Conservation (phyloP, 2,329 filamentous ascomycete genomes). For the Pseudogymnoascus sp. region DNA sequence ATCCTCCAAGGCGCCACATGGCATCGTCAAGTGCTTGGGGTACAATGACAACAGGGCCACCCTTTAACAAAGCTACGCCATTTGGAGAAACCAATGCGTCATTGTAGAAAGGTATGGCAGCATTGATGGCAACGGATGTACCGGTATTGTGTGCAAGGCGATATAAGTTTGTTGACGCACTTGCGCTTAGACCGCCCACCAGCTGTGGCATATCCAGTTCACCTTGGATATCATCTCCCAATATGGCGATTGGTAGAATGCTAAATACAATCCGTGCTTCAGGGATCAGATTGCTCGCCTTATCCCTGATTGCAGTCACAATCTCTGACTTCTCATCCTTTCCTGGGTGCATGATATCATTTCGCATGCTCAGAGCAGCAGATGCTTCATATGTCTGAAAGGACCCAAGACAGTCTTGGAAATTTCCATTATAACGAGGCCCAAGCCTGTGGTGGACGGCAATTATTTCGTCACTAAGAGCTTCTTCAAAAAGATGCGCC, state of each 20-base stretch:
- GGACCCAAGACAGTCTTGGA: conserved; percentile 89
- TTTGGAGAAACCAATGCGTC: conserved; percentile 76
- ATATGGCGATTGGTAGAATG: conserved; percentile 69
- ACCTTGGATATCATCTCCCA: conserved; percentile 72
- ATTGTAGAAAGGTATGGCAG: conserved; percentile 76
- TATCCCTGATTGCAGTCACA: conserved; percentile 74
- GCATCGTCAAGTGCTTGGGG: conserved; percentile 86
- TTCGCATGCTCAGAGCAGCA: conserved; percentile 79
- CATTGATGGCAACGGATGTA: conserved; percentile 77
- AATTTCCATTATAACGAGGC: conserved; percentile 87
- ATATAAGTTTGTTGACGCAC: conserved; percentile 58
- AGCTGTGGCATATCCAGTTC: conserved; percentile 63
- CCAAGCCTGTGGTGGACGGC: conserved; percentile 87
- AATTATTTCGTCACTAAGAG: conserved; percentile 82
- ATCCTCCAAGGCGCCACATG: conserved; percentile 87
- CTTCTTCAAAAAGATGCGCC: conserved; percentile 80
- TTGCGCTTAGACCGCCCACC: conserved; percentile 65
- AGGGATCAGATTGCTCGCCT: conserved; percentile 71
- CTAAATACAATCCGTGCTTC: conserved; percentile 78
- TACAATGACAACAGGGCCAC: conserved; percentile 70
- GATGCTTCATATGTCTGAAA: conserved; percentile 96
- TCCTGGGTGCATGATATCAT: conserved; percentile 81
- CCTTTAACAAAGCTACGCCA: conserved; percentile 74
- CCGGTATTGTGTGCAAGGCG: conserved; percentile 64
- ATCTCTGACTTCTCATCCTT: conserved; percentile 91